phyloP scores from a whole-genome alignment of 2,329 filamentous ascomycete species.

The Diaporthe vexans region DNA sequence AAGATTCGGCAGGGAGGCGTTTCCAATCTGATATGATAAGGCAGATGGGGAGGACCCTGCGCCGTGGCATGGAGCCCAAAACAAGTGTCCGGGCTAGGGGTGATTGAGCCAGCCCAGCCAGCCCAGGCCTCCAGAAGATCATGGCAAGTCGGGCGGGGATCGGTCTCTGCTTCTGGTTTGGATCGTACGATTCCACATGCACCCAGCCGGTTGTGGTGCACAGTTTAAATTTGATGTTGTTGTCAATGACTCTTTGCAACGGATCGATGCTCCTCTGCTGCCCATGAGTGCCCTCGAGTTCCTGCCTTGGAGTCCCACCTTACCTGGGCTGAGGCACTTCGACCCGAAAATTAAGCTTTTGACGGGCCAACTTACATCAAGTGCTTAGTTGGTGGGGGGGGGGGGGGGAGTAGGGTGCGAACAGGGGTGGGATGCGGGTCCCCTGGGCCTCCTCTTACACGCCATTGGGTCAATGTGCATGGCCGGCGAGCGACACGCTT shows the following conservation, averaged over 20 bases:
- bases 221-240: neutral
- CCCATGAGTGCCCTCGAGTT: neutral
- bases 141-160: neutral
- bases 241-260: constrained; percentile 19
- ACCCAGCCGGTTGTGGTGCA: neutral
- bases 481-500: neutral
- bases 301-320: neutral
- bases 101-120: neutral
- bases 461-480: neutral
- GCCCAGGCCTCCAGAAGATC: neutral
- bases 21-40: constrained; percentile 25
- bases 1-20: constrained; percentile 25
- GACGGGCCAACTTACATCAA: neutral
- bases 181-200: neutral
- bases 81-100: neutral
- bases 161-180: neutral
- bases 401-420: neutral
- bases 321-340: neutral
- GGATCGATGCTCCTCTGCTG: neutral
- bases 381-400: neutral
- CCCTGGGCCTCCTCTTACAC: constrained; percentile 2
- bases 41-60: constrained; percentile 14
- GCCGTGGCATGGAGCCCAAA: neutral
- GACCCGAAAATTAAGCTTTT: constrained; percentile 29
- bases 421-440: constrained; percentile 4